Evolutionary conservation across 2,329 filamentous ascomycete species (phyloP).

Genomic region (Bisporella sp.): DNA sequence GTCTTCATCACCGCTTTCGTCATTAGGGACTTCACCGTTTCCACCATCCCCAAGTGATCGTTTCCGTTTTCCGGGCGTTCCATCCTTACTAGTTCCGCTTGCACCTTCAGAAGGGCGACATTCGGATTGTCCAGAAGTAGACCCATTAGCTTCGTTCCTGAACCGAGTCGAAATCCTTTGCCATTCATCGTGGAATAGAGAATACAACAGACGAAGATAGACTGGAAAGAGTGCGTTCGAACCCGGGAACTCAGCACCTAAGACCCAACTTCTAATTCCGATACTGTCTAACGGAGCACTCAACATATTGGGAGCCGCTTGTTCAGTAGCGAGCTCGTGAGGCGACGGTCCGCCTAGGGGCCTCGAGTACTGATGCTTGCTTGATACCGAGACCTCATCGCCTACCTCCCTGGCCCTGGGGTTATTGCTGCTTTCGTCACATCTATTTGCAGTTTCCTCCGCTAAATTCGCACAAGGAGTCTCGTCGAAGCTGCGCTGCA

Average conservation of each 20-base stretch:
- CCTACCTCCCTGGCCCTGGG: background rate
- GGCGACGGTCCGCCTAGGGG: no score
- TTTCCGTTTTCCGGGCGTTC: background rate
- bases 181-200: background rate
- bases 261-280: no score
- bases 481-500: background rate
- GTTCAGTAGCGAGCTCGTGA: no score
- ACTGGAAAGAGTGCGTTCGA: no score
- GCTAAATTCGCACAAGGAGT: background rate
- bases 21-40: background rate
- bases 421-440: background rate
- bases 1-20: background rate
- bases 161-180: background rate
- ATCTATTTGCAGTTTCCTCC: background rate
- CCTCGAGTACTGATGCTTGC: no score
- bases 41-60: background rate
- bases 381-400: background rate
- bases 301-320: no score
- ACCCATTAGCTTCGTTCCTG: background rate
- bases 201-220: no score
- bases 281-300: no score
- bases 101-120: background rate
- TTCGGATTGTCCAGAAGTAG: background rate
- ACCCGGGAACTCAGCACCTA: no score
- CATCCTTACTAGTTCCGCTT: background rate